Evolutionary conservation across 2,329 filamentous ascomycete species (phyloP), one percentile per base, ranked within the genome.

Genomic region (Fusarium nodosum): DNA sequence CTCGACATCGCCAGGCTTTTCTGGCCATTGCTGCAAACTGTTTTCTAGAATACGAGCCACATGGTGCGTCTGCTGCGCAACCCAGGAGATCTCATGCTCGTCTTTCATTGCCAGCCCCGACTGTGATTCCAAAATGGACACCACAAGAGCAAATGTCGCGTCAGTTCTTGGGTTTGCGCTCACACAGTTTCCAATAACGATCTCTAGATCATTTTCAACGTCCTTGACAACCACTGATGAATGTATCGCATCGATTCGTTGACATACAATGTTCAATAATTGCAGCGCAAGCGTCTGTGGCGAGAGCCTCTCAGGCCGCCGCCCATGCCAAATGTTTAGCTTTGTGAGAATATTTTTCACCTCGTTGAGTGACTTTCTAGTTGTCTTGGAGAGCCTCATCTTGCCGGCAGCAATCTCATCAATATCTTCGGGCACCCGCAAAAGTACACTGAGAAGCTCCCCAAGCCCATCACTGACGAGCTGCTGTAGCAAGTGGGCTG

Each of bases 301-400:
- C 2, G 91, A 90, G 9, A 94, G 70, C 3, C 77, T 75, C 5
- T 78, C 73, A 9, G 86, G 86, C 41, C 78, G 78, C 13, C 81
- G 78, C 2, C 85, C 83, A 44, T 86, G 84, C 91, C 91, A 95
- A 2, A 91, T 78, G 0, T 84, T 77, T 36, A 88, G 81, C 26
- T 84, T 79, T 48, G 85, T 77, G 5, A 93, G 73, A 5, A 81
- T 78, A 3, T 79, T 77, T 60, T 89, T 87, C 42, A 93, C 82
- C 0, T 84, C 81, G 10, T 79, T 70, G 10, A 94, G 75, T 0
- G 87, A 83, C 18, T 80, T 82, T 71, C 89, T 89, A 13, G 86
- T 87, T 31, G 87, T 83, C 74, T 86, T 90, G 1, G 93, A 90
- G 75, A 94, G 84, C 69, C 93, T 87, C 68, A 87, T 87, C 33